Evolutionary conservation across 805 yeast genomes (phyloP).

Genomic region (Kodamaea neixiangensis): DNA sequence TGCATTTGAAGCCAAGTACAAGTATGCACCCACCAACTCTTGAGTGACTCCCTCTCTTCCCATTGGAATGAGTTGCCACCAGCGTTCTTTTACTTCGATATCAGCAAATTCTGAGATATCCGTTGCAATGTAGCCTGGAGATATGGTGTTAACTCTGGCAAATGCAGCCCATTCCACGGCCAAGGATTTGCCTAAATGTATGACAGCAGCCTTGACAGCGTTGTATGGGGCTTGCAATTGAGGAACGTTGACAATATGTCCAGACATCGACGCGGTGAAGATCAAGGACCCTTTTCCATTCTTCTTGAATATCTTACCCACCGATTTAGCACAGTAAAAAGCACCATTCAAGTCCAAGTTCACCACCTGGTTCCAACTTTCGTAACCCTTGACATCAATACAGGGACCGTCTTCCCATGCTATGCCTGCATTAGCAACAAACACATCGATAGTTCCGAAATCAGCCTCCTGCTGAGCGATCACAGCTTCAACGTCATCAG

Average conservation of each 20-base stretch:
- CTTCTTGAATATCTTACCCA: slow-evolving; percentile 41
- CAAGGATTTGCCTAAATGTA: slow-evolving; percentile 45
- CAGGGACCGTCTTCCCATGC: slow-evolving; percentile 45
- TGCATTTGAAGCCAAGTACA: slow-evolving; percentile 47
- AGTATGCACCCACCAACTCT: slow-evolving; percentile 49
- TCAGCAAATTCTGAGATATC: slow-evolving; percentile 41
- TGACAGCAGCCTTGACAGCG: slow-evolving; percentile 48
- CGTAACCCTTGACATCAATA: slow-evolving; percentile 38
- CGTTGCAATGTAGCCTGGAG: slow-evolving; percentile 47
- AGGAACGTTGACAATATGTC: slow-evolving; percentile 49
- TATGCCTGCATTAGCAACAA: slow-evolving; percentile 89
- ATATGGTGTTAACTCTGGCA: slow-evolving; percentile 43
- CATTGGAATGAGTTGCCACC: slow-evolving; percentile 45
- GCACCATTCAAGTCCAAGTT: slow-evolving; percentile 45
- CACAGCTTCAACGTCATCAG: slow-evolving; percentile 49
- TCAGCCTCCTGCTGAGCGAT: slow-evolving; percentile 57
- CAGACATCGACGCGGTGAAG: slow-evolving; percentile 49
- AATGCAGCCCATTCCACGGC: slow-evolving; percentile 52
- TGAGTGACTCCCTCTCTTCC: slow-evolving; percentile 48
- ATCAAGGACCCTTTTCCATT: slow-evolving; percentile 45
- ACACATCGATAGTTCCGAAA: slow-evolving; percentile 78
- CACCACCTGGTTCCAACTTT: slow-evolving; percentile 36
- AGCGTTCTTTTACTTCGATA: slow-evolving; percentile 31
- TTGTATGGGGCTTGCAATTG: slow-evolving; percentile 49
- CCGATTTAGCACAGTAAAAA: slow-evolving; percentile 45